These are phyloP conservation scores for Gamsiella multidivaricata DNA, from an alignment of 192 early-diverging fungal genomes.

Conservation along the genomic window DNA sequence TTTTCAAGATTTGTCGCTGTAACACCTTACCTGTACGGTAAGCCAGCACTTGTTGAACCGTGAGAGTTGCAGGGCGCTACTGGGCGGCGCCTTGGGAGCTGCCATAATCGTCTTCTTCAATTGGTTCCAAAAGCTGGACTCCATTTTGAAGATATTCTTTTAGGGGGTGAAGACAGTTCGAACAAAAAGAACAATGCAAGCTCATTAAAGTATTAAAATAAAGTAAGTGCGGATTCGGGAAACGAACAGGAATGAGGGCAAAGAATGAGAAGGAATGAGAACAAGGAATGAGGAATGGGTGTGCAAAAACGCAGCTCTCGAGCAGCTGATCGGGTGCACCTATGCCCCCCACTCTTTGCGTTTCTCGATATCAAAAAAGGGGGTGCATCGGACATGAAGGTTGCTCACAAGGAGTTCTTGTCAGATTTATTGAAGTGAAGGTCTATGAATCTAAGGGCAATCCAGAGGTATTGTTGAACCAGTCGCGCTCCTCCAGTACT, in stretches of 20 bases:
- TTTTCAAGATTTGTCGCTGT: neutral
- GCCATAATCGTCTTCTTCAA: constrained; percentile 68
- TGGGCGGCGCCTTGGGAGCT: constrained; percentile 69
- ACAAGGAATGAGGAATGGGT: neutral
- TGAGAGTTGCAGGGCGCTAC: constrained; percentile 69
- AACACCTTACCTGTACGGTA: constrained; percentile 61
- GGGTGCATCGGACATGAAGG: no score
- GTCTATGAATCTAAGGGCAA: no score
- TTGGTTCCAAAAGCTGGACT: constrained; percentile 49
- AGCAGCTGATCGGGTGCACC: no score
- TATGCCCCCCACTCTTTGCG: no score
- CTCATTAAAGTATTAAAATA: no score
- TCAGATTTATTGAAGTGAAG: no score
- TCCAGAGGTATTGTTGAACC: no score
- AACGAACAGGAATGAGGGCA: constrained; percentile 7
- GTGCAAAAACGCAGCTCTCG: neutral
- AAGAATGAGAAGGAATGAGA: neutral
- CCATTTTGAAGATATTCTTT: constrained; percentile 19
- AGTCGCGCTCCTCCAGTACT: constrained; percentile 70
- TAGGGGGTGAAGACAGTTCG: neutral
- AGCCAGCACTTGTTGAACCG: constrained; percentile 82
- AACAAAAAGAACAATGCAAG: neutral
- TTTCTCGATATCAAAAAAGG: no score
- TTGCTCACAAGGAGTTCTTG: no score
- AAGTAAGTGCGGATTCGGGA: neutral